Percentiles rank a stretch among this genome's conserved stretches.
phyloP scores from a whole-genome alignment of 495 filamentous ascomycete genomes.

The Thermochaetoides thermophila region DNA sequence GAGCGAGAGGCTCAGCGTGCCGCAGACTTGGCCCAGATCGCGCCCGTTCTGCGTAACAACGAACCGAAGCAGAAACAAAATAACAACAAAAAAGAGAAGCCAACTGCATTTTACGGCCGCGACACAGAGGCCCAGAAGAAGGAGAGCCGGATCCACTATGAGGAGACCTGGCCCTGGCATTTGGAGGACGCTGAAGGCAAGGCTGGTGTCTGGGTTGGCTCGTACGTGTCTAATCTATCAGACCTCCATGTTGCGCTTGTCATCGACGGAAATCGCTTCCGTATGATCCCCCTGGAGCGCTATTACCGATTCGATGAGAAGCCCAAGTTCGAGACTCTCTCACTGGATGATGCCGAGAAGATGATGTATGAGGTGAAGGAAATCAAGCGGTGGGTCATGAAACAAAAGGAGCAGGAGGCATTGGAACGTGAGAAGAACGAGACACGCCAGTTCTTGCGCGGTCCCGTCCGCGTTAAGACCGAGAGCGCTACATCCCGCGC shows the following conservation, averaged over 20 bases:
- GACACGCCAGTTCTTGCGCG: constrained; percentile 30
- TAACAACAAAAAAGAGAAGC: constrained; percentile 65
- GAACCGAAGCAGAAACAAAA: constrained; percentile 43
- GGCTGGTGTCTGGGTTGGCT: constrained; percentile 73
- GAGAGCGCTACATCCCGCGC: constrained; percentile 38
- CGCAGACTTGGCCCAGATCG: constrained; percentile 74
- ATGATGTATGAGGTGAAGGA: constrained; percentile 41
- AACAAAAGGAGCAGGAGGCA: constrained; percentile 39
- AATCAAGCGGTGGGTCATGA: constrained; percentile 58
- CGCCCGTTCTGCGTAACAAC: constrained; percentile 43
- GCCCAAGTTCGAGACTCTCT: constrained; percentile 64
- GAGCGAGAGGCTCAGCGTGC: constrained; percentile 73
- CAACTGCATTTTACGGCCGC: constrained; percentile 38
- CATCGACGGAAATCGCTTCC: constrained; percentile 50
- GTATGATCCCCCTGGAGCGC: constrained; percentile 82
- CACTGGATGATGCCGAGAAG: constrained; percentile 73
- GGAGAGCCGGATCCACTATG: constrained; percentile 67
- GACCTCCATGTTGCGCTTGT: constrained; percentile 61
- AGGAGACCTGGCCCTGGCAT: constrained; percentile 92
- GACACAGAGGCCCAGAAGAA: constrained; percentile 61
- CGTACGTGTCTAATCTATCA: constrained; percentile 72
- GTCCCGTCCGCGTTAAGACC: constrained; percentile 32
- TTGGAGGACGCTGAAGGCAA: constrained; percentile 91
- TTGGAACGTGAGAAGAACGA: constrained; percentile 36
- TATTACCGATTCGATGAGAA: constrained; percentile 87